Evolutionary conservation across 2,329 filamentous ascomycete genomes (phyloP), one percentile per base, ranked within the genome.

Genomic region (Pleoardoris graminearum): DNA sequence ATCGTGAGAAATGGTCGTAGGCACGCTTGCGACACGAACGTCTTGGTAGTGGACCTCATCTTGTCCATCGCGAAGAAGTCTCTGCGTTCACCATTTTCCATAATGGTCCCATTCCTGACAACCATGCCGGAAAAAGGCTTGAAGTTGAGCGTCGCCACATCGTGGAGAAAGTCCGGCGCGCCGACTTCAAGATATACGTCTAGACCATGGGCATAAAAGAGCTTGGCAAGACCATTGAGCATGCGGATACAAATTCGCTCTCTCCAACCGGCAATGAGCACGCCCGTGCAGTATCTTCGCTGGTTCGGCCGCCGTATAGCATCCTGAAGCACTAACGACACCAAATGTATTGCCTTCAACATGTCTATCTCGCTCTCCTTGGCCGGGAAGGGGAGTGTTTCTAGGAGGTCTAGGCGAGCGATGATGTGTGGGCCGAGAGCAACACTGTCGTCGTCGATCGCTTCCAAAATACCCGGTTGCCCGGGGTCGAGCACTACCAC

Each of bases 51-150:
- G 1, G 62, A 67, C 48, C 69, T 72, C 70, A 74, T 72, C 51
- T 71, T 74, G 42, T 72, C 70, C 69, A 74, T 72, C 8, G 60
- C 65, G 45, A 74, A 74, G 50, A 65, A 74, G 49, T 74, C 71
- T 47, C 70, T 54, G 10, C 66, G 65, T 47, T 73, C 67, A 12
- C 71, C 71, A 44, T 70, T 70, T 12, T 50, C 43, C 29, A 70
- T 54, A 25, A 74, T 70, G 1, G 70, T 72, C 10, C 64, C 71
- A 53, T 72, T 72, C n/a, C 68, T 61, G 7, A 74, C 60, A 2
- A 72, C 51, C 2, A 71, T 49, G 3, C 71, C 71, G 11, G 67
- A 59, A 39, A 73, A 70, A 3, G 58, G 45, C 14, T 58, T 54
- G 8, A 71, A 46, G 23, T 70, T 56, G 22, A 70, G 60, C 27